phyloP scores from a whole-genome alignment of 768 basidiomycete genomes.

The Lactarius vividus region DNA sequence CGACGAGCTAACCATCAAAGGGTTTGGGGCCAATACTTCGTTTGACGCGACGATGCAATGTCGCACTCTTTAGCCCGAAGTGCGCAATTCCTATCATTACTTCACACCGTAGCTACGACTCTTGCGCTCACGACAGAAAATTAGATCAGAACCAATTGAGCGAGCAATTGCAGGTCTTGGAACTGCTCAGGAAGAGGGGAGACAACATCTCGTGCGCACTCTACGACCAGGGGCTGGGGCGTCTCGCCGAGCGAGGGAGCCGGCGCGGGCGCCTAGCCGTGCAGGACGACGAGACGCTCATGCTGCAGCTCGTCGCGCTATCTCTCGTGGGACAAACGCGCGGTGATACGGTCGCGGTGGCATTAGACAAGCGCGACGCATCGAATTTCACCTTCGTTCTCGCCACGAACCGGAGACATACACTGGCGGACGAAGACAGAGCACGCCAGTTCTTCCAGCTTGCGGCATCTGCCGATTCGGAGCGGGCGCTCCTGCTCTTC shows the following conservation, averaged over 20 bases:
- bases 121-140: background rate
- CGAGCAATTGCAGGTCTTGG: slow-evolving; percentile 19
- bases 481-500: slow-evolving; percentile 12
- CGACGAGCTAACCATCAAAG: slow-evolving; percentile 5
- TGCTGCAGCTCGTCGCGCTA: slow-evolving; percentile 23
- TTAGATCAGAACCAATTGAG: slow-evolving; percentile 24
- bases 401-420: slow-evolving; percentile 21
- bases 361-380: slow-evolving; percentile 21
- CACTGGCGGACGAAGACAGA: slow-evolving; percentile 10
- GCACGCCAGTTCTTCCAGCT: slow-evolving; percentile 20
- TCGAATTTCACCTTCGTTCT: slow-evolving; percentile 21
- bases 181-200: slow-evolving; percentile 13
- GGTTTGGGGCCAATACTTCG: background rate
- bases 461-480: slow-evolving; percentile 15
- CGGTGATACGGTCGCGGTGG: slow-evolving; percentile 23
- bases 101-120: background rate
- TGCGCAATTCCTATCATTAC: slow-evolving; percentile 2
- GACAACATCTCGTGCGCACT: background rate
- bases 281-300: slow-evolving; percentile 20
- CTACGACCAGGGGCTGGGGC: slow-evolving; percentile 9
- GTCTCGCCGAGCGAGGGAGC: slow-evolving; percentile 10
- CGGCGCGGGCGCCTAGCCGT: slow-evolving; percentile 21
- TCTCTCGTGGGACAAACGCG: slow-evolving; percentile 23
- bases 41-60: slow-evolving; percentile 24
- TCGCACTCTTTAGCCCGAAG: slow-evolving; percentile 23